Evolutionary conservation across 1,139 yeast genomes (phyloP).

Genomic region (Saccharomyces pastorianus): DNA sequence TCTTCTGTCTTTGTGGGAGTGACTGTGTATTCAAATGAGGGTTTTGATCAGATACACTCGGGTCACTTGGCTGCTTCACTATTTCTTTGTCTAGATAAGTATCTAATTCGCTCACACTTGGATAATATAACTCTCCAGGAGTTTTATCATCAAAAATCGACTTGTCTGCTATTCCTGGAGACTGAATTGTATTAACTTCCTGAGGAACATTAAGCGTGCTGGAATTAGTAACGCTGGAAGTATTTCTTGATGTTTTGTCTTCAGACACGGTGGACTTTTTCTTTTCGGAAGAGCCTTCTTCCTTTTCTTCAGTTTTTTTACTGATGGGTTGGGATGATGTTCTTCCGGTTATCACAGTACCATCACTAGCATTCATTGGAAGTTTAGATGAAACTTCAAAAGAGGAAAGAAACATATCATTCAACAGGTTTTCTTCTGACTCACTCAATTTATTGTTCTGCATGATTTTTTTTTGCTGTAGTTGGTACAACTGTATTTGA

Average conservation of each 20-base stretch:
- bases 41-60: neutral
- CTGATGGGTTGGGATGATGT: neutral
- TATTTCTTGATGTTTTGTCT: constrained; percentile 8
- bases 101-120: constrained; percentile 11
- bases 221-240: constrained; percentile 1
- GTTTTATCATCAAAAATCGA: neutral
- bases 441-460: constrained; percentile 11
- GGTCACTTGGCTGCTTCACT: neutral
- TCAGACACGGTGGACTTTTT: constrained; percentile 9
- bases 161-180: neutral
- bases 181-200: neutral
- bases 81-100: constrained; percentile 8
- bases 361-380: constrained; percentile 14
- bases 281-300: neutral
- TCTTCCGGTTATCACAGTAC: neutral
- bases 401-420: constrained; percentile 22
- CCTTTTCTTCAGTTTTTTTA: constrained; percentile 1
- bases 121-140: constrained; percentile 10
- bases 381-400: constrained; percentile 28
- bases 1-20: constrained; percentile 10
- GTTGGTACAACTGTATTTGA: constrained; percentile 26
- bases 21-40: neutral
- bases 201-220: neutral
- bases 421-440: constrained; percentile 16
- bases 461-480: constrained; percentile 22